These are phyloP conservation scores for Leccinum variicolor DNA, from an alignment of 768 basidiomycete species.

Conservation along the genomic window DNA sequence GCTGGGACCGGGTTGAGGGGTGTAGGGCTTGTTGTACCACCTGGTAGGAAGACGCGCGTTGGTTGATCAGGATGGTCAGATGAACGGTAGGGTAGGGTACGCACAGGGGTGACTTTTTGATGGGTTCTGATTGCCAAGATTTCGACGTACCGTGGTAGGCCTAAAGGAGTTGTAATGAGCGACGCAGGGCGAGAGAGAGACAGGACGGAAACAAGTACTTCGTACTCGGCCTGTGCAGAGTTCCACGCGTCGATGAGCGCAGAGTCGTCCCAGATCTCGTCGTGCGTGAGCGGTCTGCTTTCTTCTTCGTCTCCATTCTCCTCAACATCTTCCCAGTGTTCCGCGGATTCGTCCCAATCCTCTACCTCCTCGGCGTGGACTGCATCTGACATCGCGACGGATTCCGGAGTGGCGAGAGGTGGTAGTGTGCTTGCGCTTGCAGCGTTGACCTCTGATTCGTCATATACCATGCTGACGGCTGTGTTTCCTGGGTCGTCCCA, in stretches of 20 bases:
- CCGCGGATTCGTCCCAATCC: conserved; percentile 13
- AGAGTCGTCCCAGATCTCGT: conserved; percentile 86
- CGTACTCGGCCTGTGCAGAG: conserved; percentile 78
- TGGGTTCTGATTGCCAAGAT: conserved; percentile 64
- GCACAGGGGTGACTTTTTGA: conserved; percentile 72
- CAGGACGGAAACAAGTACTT: conserved; percentile 36
- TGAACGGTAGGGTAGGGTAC: conserved; percentile 22
- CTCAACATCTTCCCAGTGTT: conserved; percentile 3
- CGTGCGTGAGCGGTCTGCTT: conserved; percentile 61
- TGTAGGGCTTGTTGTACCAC: conserved; percentile 71
- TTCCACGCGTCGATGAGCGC: conserved; percentile 83
- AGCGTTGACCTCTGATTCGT: neutral
- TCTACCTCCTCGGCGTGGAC: conserved; percentile 16
- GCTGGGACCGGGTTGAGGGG: conserved; percentile 11
- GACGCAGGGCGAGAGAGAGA: neutral
- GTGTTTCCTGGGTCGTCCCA: conserved; percentile 40
- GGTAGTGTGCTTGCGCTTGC: neutral
- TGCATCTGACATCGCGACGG: neutral
- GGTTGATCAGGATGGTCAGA: neutral
- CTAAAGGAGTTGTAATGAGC: conserved; percentile 23
- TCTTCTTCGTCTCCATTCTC: conserved; percentile 43
- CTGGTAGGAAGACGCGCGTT: conserved; percentile 32
- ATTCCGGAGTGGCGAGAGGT: neutral
- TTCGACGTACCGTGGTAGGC: conserved; percentile 66
- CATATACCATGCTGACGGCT: conserved; percentile 27